Base-by-base conservation (phyloP, 768 basidiomycete genomes). In the Coprinopsis cinerea region DNA sequence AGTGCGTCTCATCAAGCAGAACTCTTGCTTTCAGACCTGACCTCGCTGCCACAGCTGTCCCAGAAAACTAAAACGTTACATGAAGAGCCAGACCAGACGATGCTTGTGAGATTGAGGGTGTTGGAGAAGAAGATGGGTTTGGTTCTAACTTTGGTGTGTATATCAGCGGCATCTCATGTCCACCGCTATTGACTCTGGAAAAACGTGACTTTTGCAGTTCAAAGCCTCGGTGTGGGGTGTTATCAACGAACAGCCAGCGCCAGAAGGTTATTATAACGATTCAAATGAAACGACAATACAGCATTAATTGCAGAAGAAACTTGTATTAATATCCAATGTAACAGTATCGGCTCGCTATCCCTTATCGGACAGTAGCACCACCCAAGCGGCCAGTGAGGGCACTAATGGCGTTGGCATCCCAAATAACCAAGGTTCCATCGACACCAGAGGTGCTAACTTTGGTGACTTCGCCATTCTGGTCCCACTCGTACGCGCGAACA, bases 141-240 rank as follows among this genome's bases (percentile, higher is more conserved):
- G 47, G 93, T 97, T 0, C 68, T 97, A 64, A 98, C 94, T 0
- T 68, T 99, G 66, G 93, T 93, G 61, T 55, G 80, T 69, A 30
- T 10, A 18, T 5, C 25, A 15, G 25, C 15, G 3, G 40, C 17
- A 37, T 27, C 32, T 32, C 14, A 17, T 44, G 24, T 20, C 37
- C 27, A 32, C 48, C 26, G 18, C 32, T 42, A 23, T 14, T 30
- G 20, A 25, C 48, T 43, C 15, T n/a, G n/a, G n/a, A n/a, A n/a
- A n/a, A 28, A 36, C 46, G 45, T 42, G 27, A 22, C 45, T 25
- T 51, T 4, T 17, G 15, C 57, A 93, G 91, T 97, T 93, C 79
- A 94, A 96, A 69, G 92, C 88, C 0, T 95, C 94, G 10, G 92
- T 95, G 1, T 95, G 92, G 92, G 90, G 86, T 13, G 86, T 94